Evolutionary conservation across 106 monocot genomes (phyloP).

Genomic region (Dioscorea zingiberensis): DNA sequence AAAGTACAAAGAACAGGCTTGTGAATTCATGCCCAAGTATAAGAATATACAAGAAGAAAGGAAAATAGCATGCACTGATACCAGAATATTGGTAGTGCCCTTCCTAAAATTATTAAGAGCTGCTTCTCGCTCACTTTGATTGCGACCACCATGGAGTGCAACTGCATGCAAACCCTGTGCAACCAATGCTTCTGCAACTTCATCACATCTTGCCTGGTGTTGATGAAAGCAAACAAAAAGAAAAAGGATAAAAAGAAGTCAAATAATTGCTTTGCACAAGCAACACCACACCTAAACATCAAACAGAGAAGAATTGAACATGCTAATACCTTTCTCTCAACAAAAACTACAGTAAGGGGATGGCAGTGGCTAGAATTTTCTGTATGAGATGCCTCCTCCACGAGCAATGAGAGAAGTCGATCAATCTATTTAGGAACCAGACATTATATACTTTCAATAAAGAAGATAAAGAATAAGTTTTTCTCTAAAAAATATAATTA

Average conservation of each 20-base stretch:
- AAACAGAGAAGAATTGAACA: background rate
- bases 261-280: background rate
- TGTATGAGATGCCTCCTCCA: slow-evolving; percentile 51
- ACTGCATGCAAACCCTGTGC: slow-evolving; percentile 55
- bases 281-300: background rate
- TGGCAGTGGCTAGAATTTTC: slow-evolving; percentile 21
- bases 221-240: slow-evolving; percentile 1
- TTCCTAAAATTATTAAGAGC: slow-evolving; percentile 51
- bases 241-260: background rate
- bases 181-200: slow-evolving; percentile 48
- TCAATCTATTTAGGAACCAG: slow-evolving; percentile 25
- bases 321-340: slow-evolving; percentile 48
- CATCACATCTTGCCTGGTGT: slow-evolving; percentile 55
- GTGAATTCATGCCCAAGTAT: background rate
- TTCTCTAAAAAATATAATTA: too few relatives aligned
- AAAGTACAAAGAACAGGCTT: too few relatives aligned
- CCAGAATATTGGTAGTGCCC: slow-evolving; percentile 50
- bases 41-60: background rate
- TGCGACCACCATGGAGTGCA: slow-evolving; percentile 59
- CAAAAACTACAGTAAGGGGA: slow-evolving; percentile 52
- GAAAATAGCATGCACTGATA: slow-evolving; percentile 9
- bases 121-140: slow-evolving; percentile 51
- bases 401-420: slow-evolving; percentile 45
- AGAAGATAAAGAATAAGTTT: too few relatives aligned
- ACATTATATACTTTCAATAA: too few relatives aligned